phyloP scores from a whole-genome alignment of 371 early-diverging fungal species.

The Lichtheimia hyalospora region DNA sequence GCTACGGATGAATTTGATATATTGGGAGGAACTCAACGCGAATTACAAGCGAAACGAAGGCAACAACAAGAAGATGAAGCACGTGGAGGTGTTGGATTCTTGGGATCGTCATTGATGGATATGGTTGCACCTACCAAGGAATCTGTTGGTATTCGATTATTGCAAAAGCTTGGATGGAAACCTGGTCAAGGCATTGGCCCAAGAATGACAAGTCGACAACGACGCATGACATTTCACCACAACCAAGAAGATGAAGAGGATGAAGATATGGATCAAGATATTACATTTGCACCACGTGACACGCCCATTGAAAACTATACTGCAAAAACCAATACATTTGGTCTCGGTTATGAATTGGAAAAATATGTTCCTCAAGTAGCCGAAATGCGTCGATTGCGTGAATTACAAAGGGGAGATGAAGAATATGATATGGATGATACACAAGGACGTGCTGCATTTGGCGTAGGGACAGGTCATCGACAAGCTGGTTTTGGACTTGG shows the following conservation, averaged over 20 bases:
- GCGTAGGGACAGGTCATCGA: constrained; percentile 11
- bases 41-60: constrained; percentile 51
- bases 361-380: constrained; percentile 67
- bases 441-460: constrained; percentile 32
- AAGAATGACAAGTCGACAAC: constrained; percentile 34
- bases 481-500: constrained; percentile 38
- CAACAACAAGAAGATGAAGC: constrained; percentile 41
- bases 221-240: constrained; percentile 1
- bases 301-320: constrained; percentile 55
- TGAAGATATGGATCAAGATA: constrained; percentile 42
- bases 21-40: constrained; percentile 63
- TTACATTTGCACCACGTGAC: constrained; percentile 77
- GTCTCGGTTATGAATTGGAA: constrained; percentile 73
- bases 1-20: constrained; percentile 73
- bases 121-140: constrained; percentile 70
- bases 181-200: constrained; percentile 86
- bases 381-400: constrained; percentile 40
- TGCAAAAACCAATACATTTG: constrained; percentile 63
- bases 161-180: constrained; percentile 83
- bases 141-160: constrained; percentile 56
- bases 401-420: constrained; percentile 13
- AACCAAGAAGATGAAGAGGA: constrained; percentile 24
- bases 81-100: constrained; percentile 30
- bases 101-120: constrained; percentile 30
- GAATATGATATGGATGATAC: constrained; percentile 6